phyloP scores from a whole-genome alignment of 140 eudicot species.

The Oenanthe javanica region DNA sequence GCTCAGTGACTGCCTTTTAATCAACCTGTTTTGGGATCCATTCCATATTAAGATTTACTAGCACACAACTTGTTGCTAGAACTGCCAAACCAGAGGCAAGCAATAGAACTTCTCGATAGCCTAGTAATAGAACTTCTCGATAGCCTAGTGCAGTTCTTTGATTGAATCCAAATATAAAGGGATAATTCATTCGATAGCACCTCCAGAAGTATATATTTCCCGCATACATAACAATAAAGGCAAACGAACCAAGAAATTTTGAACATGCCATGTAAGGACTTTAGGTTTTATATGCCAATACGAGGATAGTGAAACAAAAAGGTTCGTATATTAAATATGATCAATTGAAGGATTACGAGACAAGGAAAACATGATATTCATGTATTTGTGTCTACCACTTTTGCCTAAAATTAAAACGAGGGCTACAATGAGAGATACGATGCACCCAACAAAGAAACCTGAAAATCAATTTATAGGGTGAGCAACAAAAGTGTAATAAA shows the following conservation, averaged over 20 bases:
- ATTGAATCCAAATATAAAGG: slow-evolving; percentile 70
- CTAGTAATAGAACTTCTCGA: slow-evolving; percentile 41
- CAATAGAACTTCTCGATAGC: slow-evolving; percentile 44
- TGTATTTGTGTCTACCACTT: slow-evolving; percentile 34
- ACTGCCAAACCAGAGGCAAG: slow-evolving; percentile 39
- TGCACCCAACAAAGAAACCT: slow-evolving; percentile 30
- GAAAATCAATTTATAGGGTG: too few species aligned
- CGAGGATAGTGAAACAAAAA: background rate
- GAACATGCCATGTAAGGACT: background rate
- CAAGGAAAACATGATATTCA: slow-evolving; percentile 51
- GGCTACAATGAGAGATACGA: slow-evolving; percentile 37
- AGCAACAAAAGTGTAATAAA: background rate
- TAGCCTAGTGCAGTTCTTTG: slow-evolving; percentile 31
- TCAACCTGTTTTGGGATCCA: slow-evolving; percentile 33
- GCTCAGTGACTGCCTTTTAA: slow-evolving; percentile 27
- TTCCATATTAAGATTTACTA: slow-evolving; percentile 59
- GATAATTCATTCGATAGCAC: background rate
- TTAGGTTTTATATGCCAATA: background rate
- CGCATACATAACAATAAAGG: slow-evolving; percentile 50
- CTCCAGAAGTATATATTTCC: slow-evolving; percentile 38
- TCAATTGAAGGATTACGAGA: slow-evolving; percentile 15
- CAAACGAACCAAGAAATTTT: slow-evolving; percentile 29
- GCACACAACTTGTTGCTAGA: slow-evolving; percentile 41
- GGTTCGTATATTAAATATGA: background rate
- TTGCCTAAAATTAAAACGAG: slow-evolving; percentile 30